These are phyloP conservation scores for Capsella bursapastoris DNA, from an alignment of 345 rosid genomes.

Conservation along the genomic window DNA sequence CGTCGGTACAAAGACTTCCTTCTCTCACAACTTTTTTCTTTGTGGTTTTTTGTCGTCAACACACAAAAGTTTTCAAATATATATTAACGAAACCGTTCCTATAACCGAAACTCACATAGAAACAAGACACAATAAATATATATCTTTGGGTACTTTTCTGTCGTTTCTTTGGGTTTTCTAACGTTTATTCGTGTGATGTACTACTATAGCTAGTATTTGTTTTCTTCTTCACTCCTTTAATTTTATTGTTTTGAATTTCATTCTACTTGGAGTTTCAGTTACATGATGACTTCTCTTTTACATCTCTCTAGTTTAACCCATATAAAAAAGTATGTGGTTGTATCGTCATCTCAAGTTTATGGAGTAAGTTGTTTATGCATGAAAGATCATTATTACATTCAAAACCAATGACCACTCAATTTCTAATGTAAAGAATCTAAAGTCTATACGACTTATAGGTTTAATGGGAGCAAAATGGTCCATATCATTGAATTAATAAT, in stretches of 20 bases:
- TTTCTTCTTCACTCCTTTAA: not conserved
- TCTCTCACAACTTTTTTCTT: too few species aligned
- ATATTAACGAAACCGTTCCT: constrained; percentile 46
- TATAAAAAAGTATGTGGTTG: too few species aligned
- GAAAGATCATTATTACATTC: not conserved
- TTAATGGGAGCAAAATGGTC: not conserved
- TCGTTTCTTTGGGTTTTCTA: constrained; percentile 26
- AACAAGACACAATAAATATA: constrained; percentile 32
- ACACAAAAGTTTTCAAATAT: constrained; percentile 25
- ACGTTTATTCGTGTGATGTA: constrained; percentile 20
- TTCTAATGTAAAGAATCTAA: not conserved
- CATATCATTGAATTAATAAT: constrained; percentile 28
- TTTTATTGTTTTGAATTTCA: too few species aligned
- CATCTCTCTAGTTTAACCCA: too few species aligned
- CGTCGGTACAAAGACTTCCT: constrained; percentile 28
- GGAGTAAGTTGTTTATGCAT: constrained; percentile 11
- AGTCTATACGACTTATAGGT: not conserved
- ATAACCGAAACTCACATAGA: constrained; percentile 46
- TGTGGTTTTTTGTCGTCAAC: constrained; percentile 20
- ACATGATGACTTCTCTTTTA: too few species aligned
- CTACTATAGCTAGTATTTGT: not conserved
- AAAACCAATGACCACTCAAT: not conserved
- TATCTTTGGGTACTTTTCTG: constrained; percentile 28
- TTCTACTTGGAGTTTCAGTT: too few species aligned
- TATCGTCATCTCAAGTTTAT: not conserved